Conservation (phyloP, 2,329 filamentous ascomycete genomes). For the Neofusicoccum parvum region DNA sequence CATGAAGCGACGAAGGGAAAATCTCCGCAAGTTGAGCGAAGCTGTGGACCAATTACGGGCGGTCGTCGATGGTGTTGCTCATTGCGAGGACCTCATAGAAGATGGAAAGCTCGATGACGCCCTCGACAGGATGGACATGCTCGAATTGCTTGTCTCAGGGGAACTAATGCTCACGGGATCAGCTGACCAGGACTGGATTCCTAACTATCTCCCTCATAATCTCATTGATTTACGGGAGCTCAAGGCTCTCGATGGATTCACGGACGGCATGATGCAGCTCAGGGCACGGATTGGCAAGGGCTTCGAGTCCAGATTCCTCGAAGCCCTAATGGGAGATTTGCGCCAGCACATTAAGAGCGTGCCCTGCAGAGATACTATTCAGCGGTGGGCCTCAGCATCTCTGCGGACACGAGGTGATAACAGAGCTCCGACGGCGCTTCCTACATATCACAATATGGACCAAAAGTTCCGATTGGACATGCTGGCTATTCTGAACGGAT, state of each 20-base stretch:
- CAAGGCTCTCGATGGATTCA: slow-evolving; percentile 77
- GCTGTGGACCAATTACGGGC: slow-evolving; percentile 80
- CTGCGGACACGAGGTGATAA: slow-evolving; percentile 70
- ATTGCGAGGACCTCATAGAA: slow-evolving; percentile 81
- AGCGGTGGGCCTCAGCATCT: slow-evolving; percentile 80
- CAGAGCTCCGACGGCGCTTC: slow-evolving; percentile 64
- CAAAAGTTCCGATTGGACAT: slow-evolving; percentile 72
- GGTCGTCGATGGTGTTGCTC: slow-evolving; percentile 73
- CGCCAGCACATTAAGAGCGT: slow-evolving; percentile 77
- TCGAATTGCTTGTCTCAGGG: slow-evolving; percentile 81
- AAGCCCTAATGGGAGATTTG: slow-evolving; percentile 76
- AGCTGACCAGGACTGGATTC: slow-evolving; percentile 35
- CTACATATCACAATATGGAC: slow-evolving; percentile 76
- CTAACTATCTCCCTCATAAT: slow-evolving; percentile 39
- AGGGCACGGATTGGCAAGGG: slow-evolving; percentile 81
- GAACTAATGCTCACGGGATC: slow-evolving; percentile 52
- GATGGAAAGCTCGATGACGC: slow-evolving; percentile 81
- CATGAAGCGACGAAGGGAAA: slow-evolving; percentile 78
- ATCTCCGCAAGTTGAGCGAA: slow-evolving; percentile 78
- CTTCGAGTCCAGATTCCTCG: slow-evolving; percentile 80
- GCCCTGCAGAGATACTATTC: slow-evolving; percentile 71
- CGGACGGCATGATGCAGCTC: slow-evolving; percentile 73
- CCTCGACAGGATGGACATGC: slow-evolving; percentile 71
- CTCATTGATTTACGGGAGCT: slow-evolving; percentile 73
- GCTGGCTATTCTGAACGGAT: slow-evolving; percentile 69